phyloP scores from a whole-genome alignment of 73 alveolate species.

The Tetrahymena elliotti region DNA sequence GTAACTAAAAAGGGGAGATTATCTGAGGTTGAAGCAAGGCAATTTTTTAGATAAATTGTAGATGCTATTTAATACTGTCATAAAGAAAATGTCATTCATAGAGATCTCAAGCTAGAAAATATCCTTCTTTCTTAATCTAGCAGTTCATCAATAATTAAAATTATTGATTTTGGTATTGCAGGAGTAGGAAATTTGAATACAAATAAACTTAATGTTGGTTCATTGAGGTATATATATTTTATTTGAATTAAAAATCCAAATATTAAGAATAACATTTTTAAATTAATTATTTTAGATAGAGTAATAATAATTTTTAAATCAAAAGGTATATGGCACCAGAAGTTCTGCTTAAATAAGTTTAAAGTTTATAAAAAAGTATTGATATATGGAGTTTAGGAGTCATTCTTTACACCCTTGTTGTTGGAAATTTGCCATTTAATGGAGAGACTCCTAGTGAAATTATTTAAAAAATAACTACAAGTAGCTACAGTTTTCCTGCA shows the following conservation, averaged over 20 bases:
- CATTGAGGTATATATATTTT: background rate
- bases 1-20: constrained; percentile 64
- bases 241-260: too few species aligned
- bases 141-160: constrained; percentile 57
- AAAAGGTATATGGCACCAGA: constrained; percentile 39
- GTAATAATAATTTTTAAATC: too few species aligned
- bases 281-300: too few species aligned
- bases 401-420: constrained; percentile 10
- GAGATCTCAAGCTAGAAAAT: constrained; percentile 79
- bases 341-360: background rate
- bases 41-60: constrained; percentile 52
- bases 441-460: background rate
- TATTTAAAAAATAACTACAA: constrained; percentile 8
- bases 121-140: constrained; percentile 67
- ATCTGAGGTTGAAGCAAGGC: constrained; percentile 55
- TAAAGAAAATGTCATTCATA: constrained; percentile 62
- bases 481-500: constrained; percentile 10
- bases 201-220: constrained; percentile 26
- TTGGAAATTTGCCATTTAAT: constrained; percentile 28
- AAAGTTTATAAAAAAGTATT: constrained; percentile 4
- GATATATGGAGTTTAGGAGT: constrained; percentile 42
- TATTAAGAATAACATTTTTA: background rate
- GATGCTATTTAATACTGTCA: constrained; percentile 70
- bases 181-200: constrained; percentile 4
- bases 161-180: constrained; percentile 94